A percentile compares a stretch with the other conserved stretches of the same genome.
These are phyloP conservation scores for Moricandia arvensis DNA, from an alignment of 345 rosid species.

Conservation along the genomic window DNA sequence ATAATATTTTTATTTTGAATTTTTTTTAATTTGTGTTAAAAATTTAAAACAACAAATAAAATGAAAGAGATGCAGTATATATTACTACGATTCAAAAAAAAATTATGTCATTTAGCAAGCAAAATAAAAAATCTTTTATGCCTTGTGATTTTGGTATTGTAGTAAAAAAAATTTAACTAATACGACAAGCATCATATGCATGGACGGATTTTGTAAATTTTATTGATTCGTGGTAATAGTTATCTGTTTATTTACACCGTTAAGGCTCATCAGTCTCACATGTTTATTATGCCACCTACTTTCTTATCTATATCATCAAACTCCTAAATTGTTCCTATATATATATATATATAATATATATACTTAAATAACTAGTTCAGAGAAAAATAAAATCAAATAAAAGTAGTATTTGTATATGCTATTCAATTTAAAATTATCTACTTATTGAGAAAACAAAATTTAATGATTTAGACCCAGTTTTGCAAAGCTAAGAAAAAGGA, in stretches of 20 bases:
- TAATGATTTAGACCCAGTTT: background rate
- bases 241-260: background rate
- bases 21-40: too few species aligned
- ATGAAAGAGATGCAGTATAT: too few species aligned
- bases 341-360: background rate
- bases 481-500: background rate
- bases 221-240: background rate
- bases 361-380: background rate
- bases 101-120: too few species aligned
- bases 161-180: too few species aligned
- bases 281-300: background rate
- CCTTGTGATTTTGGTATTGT: too few species aligned
- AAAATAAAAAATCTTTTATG: too few species aligned
- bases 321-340: background rate
- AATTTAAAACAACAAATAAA: too few species aligned
- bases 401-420: background rate
- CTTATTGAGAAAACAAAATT: background rate
- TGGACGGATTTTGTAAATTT: background rate
- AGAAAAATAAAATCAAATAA: background rate
- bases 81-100: too few species aligned
- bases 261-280: background rate
- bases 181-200: background rate
- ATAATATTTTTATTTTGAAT: too few species aligned
- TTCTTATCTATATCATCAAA: slow-evolving; percentile 10
- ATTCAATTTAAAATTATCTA: background rate